Evolutionary conservation across 805 yeast genomes (phyloP), one percentile per base, ranked within the genome.

Genomic region (Nakazawaea pomicola): DNA sequence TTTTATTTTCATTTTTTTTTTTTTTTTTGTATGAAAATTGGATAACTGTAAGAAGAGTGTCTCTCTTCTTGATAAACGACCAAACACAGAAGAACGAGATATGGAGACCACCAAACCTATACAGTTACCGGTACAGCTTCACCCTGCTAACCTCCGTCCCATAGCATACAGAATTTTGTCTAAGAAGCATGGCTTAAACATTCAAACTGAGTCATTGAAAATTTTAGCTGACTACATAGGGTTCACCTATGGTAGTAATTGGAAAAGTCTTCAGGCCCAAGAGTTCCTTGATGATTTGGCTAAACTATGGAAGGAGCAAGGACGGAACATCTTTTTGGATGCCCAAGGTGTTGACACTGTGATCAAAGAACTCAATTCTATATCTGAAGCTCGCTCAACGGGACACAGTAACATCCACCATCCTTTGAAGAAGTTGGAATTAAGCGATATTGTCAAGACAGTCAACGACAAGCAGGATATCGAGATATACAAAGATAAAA

Each of bases 131-230:
- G 45, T 42, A 10, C 33, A 37, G 20, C 75, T 91, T 2, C 84
- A 80, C 40, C 87, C 96, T 0, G 76, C 91, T 0, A 85, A 85
- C 53, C 65, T 93, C 33, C 74, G 99, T 33, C 99, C 99, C 1
- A 64, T 91, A 36, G 97, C 97, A 0, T 93, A 90, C 58, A 68
- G 99, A 30, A 76, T 91, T 1, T 61, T 93, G 7, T 86, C 98
- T 4, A 91, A 89, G 61, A 93, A 91, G 56, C 91, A 88, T 57
- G 96, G 97, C 0, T 72, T 93, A 21, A 89, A 89, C 58, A 75
- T 93, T 48, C 88, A 91, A 53, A 80, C 96, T 0, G 81, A 84
- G 48, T 98, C 96, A 0, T 65, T 93, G 12, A 74, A 70, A 33
- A 72, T 74, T 1, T 63, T 93, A 24, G 85, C 96, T 1, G 79